Evolutionary conservation across 2,329 filamentous ascomycete genomes (phyloP), one percentile per base, ranked within the genome.

Genomic region (Fusarium goolgardi): DNA sequence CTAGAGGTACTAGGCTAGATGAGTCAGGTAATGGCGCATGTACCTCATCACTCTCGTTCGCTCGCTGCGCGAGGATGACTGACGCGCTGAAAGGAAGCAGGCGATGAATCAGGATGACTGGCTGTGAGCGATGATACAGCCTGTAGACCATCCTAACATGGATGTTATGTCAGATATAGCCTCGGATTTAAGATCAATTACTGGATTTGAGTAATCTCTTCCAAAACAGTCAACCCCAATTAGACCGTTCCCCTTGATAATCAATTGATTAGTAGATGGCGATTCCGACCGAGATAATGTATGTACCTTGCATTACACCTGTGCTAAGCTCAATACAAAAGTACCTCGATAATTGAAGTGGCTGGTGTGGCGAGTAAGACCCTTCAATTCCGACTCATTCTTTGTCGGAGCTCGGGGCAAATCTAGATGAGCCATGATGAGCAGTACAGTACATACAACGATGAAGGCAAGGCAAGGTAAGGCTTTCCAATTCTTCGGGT

Each of bases 311-410:
- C 31, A 9, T 23, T 37, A 27, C 37, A 37, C 34, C 23, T 29
- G 20, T 31, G 21, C 39, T 25, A 51, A 51, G 45, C 40, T 29
- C 21, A 16, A 27, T 13, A 27, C 8, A 23, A 27, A 63, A 51
- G 67, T 71, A 64, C 61, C 63, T 59, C 27, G 44, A 58, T 51
- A 53, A 62, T 55, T 25, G 16, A 51, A 66, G 71, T 71, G 71
- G 71, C 67, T 73, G 65, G 69, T 61, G 71, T 73, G 71, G 71
- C 71, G 59, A 73, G 63, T 62, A 65, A 52, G 39, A 34, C 52
- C 55, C 51, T 71, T 73, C 65, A 69, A 50, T 45, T 43, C 45
- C 41, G 21, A 34, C 37, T 43, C 43, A 15, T 20, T 52, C 23
- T 65, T 27, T 55, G 43, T 60, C 50, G 23, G 27, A 56, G 53